Conservation (phyloP, 768 basidiomycete genomes). For the Russula brevipes region DNA sequence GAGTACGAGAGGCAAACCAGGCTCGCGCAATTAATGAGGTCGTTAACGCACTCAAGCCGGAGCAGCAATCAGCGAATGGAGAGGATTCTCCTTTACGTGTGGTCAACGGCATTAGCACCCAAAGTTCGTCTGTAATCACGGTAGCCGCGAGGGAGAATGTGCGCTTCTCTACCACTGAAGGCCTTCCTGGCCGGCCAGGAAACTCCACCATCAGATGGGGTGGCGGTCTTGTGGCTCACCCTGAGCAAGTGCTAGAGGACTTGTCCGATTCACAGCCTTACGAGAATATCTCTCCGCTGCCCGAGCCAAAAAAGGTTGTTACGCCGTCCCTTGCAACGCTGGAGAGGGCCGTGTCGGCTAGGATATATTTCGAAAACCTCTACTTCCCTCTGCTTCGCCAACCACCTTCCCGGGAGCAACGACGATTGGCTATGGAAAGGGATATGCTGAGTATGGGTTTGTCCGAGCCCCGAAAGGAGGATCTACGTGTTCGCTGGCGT, state of each 20-base stretch:
- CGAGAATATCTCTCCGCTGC: slow-evolving; percentile 29
- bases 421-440: slow-evolving; percentile 79
- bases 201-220: slow-evolving; percentile 59
- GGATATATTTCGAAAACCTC: slow-evolving; percentile 90
- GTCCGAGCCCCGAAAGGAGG: slow-evolving; percentile 62
- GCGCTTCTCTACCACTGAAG: slow-evolving; percentile 39
- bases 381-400: slow-evolving; percentile 85
- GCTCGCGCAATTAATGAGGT: slow-evolving; percentile 74
- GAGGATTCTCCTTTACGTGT: slow-evolving; percentile 62
- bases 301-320: slow-evolving; percentile 52
- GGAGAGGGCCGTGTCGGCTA: slow-evolving; percentile 87
- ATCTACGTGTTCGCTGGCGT: slow-evolving; percentile 68
- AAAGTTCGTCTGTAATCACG: slow-evolving; percentile 66
- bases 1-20: slow-evolving; percentile 60
- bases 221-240: slow-evolving; percentile 56
- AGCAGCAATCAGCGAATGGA: slow-evolving; percentile 38
- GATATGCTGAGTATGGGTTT: slow-evolving; percentile 77
- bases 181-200: slow-evolving; percentile 52
- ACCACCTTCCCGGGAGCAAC: slow-evolving; percentile 78
- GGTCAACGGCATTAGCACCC: slow-evolving; percentile 69
- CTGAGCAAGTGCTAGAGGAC: slow-evolving; percentile 62
- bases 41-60: slow-evolving; percentile 62
- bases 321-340: slow-evolving; percentile 85
- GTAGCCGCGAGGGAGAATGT: slow-evolving; percentile 73
- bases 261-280: slow-evolving; percentile 33